phyloP scores from a whole-genome alignment of 768 basidiomycete genomes.

The Mrakia hoshinonis region DNA sequence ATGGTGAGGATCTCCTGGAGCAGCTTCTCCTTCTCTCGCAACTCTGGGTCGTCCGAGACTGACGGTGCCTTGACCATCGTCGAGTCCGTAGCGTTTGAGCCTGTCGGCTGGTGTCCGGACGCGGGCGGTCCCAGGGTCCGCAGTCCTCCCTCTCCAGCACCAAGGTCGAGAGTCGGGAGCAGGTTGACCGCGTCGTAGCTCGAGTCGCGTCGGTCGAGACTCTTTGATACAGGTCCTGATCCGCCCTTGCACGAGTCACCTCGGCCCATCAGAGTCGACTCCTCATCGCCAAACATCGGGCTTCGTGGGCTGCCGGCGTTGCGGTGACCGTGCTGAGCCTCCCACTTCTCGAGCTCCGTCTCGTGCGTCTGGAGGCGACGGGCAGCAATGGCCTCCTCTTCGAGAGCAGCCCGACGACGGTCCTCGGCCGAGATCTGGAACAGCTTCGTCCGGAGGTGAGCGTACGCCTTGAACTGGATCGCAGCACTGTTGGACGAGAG shows the following conservation, averaged over 20 bases:
- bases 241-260: neutral
- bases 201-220: neutral
- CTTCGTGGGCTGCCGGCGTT: neutral
- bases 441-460: slow-evolving; percentile 60
- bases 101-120: neutral
- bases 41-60: neutral
- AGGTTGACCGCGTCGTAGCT: slow-evolving; percentile 13
- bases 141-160: neutral
- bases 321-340: slow-evolving; percentile 62
- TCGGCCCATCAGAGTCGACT: neutral
- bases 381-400: slow-evolving; percentile 66
- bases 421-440: slow-evolving; percentile 65
- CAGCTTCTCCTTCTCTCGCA: slow-evolving; percentile 35
- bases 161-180: slow-evolving; percentile 2
- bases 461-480: slow-evolving; percentile 78
- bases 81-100: neutral
- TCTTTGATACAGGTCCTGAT: neutral
- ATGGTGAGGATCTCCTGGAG: slow-evolving; percentile 45
- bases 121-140: neutral
- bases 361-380: slow-evolving; percentile 57
- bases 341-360: slow-evolving; percentile 74
- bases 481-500: slow-evolving; percentile 59
- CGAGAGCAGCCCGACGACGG: slow-evolving; percentile 60
- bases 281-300: slow-evolving; percentile 4
- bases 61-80: neutral